Evolutionary conservation across 805 yeast genomes (phyloP).

Genomic region (Wickerhamiella cacticola): DNA sequence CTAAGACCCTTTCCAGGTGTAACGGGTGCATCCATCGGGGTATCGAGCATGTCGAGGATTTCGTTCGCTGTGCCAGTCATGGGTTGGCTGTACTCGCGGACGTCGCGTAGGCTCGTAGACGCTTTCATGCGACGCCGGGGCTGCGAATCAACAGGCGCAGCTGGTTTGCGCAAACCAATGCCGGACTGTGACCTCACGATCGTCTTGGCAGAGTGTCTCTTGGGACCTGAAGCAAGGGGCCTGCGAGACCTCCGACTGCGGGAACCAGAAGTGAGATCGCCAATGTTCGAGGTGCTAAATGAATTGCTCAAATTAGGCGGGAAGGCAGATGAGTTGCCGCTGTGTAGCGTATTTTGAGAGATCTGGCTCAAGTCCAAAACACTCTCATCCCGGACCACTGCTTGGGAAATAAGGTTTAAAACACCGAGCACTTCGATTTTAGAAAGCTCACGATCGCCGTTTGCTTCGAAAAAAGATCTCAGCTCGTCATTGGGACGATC

Average conservation of each 20-base stretch:
- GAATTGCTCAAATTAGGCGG: constrained; percentile 4
- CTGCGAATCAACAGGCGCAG: constrained; percentile 6
- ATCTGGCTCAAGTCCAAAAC: constrained; percentile 18
- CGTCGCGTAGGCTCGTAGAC: not conserved
- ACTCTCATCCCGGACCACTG: constrained; percentile 22
- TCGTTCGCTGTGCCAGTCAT: constrained; percentile 4
- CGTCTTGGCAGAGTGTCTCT: constrained; percentile 5
- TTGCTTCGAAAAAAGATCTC: constrained; percentile 52
- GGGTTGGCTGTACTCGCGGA: not conserved
- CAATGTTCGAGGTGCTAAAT: constrained; percentile 6
- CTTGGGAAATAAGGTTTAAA: constrained; percentile 41
- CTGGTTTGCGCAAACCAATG: not conserved
- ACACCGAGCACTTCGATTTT: constrained; percentile 72
- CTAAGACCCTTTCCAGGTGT: constrained; percentile 5
- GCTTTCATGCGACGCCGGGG: not conserved
- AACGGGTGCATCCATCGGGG: not conserved
- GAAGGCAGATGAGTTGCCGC: constrained; percentile 6
- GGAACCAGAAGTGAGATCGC: constrained; percentile 4
- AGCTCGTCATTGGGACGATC: constrained; percentile 43
- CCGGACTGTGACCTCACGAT: constrained; percentile 5
- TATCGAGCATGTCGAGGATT: constrained; percentile 1
- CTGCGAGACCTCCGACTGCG: constrained; percentile 8
- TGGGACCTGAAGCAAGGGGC: constrained; percentile 7
- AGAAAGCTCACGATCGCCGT: constrained; percentile 57
- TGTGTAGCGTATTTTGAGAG: constrained; percentile 1